Conservation (phyloP, 1,284 basidiomycete species). For the Naganishia liquefaciens region DNA sequence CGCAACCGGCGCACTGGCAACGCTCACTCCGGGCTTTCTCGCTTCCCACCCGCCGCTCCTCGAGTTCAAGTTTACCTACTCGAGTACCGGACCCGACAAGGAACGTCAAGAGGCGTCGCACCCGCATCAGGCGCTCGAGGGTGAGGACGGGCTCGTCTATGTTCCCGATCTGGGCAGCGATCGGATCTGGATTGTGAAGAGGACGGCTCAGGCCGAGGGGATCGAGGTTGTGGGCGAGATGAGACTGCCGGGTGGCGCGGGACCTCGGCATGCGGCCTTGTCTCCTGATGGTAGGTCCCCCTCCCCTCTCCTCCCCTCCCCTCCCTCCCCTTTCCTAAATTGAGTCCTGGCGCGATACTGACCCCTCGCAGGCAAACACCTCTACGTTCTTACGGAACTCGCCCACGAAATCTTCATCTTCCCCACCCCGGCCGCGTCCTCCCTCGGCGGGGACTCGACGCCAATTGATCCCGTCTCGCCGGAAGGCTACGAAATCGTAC, state of each 20-base stretch:
- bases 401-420: constrained; percentile 43
- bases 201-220: constrained; percentile 15
- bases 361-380: constrained; percentile 40
- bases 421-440: constrained; percentile 36
- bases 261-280: constrained; percentile 48
- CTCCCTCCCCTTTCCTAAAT: too few species aligned
- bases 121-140: constrained; percentile 51
- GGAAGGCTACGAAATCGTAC: constrained; percentile 41
- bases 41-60: constrained; percentile 34
- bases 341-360: too few species aligned
- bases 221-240: constrained; percentile 42
- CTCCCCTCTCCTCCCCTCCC: too few species aligned
- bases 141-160: constrained; percentile 43
- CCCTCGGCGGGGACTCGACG: constrained; percentile 22
- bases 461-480: constrained; percentile 37
- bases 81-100: constrained; percentile 45
- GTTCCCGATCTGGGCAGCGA: constrained; percentile 51
- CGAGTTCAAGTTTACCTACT: constrained; percentile 41
- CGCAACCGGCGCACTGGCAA: constrained; percentile 33
- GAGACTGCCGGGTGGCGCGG: constrained; percentile 43
- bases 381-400: constrained; percentile 52
- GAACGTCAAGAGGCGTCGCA: constrained; percentile 50
- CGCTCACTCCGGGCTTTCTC: constrained; percentile 37
- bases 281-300: constrained; percentile 44
- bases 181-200: constrained; percentile 43